Conservation (phyloP, 345 rosid species). For the Corymbia maculata region DNA sequence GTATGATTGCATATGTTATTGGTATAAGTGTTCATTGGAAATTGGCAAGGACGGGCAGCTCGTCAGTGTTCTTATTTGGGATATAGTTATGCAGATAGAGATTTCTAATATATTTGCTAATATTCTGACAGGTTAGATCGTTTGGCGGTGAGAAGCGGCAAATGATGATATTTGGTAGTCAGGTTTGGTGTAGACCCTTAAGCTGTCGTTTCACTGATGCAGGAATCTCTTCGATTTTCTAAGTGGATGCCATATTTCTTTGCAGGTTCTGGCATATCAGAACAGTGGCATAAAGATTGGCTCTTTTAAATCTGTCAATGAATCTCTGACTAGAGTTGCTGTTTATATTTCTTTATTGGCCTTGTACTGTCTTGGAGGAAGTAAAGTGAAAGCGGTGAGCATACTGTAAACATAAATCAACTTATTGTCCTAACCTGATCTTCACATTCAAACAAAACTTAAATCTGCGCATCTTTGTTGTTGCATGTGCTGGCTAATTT, state of each 20-base stretch:
- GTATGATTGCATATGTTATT: background rate
- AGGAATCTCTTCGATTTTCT: background rate
- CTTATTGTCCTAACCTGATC: background rate
- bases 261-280: conserved; percentile 80
- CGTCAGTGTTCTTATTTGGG: background rate
- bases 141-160: conserved; percentile 94
- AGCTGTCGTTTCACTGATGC: background rate
- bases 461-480: background rate
- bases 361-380: conserved; percentile 89
- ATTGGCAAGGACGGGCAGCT: background rate
- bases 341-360: conserved; percentile 81
- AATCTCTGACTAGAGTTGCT: conserved; percentile 87
- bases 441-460: background rate
- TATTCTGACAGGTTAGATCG: conserved; percentile 72
- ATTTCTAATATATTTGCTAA: background rate
- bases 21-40: background rate
- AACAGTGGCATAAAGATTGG: conserved; percentile 91
- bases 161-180: conserved; percentile 76
- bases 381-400: conserved; percentile 92
- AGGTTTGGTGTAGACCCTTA: conserved; percentile 23
- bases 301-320: conserved; percentile 78
- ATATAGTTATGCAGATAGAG: background rate
- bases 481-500: background rate
- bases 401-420: background rate
- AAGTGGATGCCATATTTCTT: background rate